Evolutionary conservation across 2,329 filamentous ascomycete species (phyloP).

Genomic region (Balansia obtecta): DNA sequence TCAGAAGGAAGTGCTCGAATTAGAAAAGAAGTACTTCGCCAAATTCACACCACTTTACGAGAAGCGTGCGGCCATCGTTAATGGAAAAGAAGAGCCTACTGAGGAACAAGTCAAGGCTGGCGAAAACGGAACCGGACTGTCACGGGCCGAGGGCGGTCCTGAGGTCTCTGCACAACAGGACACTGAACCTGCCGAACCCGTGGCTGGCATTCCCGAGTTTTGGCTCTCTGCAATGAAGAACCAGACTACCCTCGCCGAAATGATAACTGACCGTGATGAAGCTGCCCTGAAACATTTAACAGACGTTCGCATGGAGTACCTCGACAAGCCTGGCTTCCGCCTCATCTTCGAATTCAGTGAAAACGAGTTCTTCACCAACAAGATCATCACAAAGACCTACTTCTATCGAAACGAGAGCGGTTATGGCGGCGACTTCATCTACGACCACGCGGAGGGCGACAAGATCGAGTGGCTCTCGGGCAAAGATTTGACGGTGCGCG

Average conservation of each 20-base stretch:
- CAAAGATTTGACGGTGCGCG: constrained; percentile 84
- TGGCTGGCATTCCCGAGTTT: constrained; percentile 91
- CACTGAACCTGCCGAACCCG: constrained; percentile 39
- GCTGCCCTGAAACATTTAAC: constrained; percentile 77
- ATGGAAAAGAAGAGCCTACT: constrained; percentile 73
- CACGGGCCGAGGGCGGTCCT: constrained; percentile 50
- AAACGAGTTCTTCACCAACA: constrained; percentile 97
- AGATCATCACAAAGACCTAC: constrained; percentile 94
- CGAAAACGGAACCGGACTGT: constrained; percentile 64
- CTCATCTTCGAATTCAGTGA: constrained; percentile 94
- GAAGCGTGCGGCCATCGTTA: constrained; percentile 87
- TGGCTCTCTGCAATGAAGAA: constrained; percentile 99
- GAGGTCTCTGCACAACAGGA: constrained; percentile 44
- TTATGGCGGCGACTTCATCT: constrained; percentile 98
- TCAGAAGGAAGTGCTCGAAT: constrained; percentile 92
- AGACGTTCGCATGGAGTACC: constrained; percentile 98
- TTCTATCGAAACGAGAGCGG: constrained; percentile 98
- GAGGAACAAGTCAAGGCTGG: constrained; percentile 79
- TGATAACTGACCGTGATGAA: constrained; percentile 97
- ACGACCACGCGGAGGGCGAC: constrained; percentile 95
- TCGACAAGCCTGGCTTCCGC: constrained; percentile 95
- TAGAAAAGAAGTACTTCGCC: constrained; percentile 99
- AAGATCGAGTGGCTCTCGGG: constrained; percentile 94
- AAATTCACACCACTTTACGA: constrained; percentile 97
- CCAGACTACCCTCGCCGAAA: constrained; percentile 90